Conservation (phyloP, 2,329 filamentous ascomycete genomes). For the Zymoseptoria tritici region DNA sequence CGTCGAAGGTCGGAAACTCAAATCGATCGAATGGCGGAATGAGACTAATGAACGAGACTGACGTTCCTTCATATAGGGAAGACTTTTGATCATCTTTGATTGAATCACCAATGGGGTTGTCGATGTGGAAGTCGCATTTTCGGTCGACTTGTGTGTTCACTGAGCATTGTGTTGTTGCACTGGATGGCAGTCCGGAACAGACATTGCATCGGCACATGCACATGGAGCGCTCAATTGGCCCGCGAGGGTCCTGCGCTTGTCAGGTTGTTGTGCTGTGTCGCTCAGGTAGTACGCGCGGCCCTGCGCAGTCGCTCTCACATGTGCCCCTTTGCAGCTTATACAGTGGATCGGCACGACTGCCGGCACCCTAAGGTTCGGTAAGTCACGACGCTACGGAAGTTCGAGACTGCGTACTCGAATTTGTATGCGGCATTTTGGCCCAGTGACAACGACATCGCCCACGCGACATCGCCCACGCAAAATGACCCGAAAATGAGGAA, state of each 20-base stretch:
- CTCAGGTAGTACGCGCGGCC: neutral
- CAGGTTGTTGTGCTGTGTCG: neutral
- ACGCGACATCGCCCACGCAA: neutral
- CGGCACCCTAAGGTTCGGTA: neutral
- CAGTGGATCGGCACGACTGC: neutral
- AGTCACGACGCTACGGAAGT: neutral
- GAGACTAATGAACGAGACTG: neutral
- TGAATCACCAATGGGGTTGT: neutral
- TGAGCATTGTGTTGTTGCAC: neutral
- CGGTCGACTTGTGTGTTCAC: neutral
- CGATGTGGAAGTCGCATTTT: neutral
- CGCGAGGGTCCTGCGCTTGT: no score
- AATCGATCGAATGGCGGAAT: neutral
- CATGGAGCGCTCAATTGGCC: no score
- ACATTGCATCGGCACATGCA: no score
- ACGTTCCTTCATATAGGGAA: no score
- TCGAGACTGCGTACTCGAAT: neutral
- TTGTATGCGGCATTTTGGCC: neutral
- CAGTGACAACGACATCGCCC: neutral
- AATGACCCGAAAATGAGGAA: neutral
- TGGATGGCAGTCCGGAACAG: no score
- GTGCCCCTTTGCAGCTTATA: neutral
- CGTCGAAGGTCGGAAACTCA: neutral
- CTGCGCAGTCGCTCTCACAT: neutral
- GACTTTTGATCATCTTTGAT: neutral